Base-by-base conservation (phyloP, 1,284 basidiomycete genomes). In the Cryptococcus wingfieldii region DNA sequence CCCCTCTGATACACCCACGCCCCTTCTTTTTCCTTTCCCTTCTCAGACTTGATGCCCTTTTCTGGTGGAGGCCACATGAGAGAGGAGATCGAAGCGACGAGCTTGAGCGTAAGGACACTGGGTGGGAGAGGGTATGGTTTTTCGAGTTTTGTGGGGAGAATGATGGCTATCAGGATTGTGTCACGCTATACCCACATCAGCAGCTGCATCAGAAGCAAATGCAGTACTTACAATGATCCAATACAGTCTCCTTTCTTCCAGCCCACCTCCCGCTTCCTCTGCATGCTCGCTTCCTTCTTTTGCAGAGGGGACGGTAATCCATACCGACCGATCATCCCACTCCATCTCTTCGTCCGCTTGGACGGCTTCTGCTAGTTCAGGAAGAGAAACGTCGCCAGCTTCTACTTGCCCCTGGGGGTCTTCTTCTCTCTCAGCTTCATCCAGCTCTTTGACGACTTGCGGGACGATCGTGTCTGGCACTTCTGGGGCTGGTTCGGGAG, bases 171-270 rank as follows among this genome's bases (percentile, higher is more conserved):
- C 7, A 73, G 56, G 4, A 61, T 48, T 8, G 53, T 52, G 34
- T 70, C 68, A 28, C 71, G 66, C 70, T 72, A 48, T 18, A 16
- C 41, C 16, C 41, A n/a, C 8, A 46, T 46, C 45, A 46, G 27
- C 9, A 46, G 7, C 10, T 34, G 31, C 10, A 34, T 34, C 31
- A 10, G 10, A 34, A 34, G 31, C 10, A 10, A 13, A 13, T n/a
- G 41, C n/a, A 9, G 12, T 1, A 66, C 70, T 59, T 53, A 72
- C 70, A 14, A 69, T 66, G 43, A 69, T 56, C 68, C 70, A 73
- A 13, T 38, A 50, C 27, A 68, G 16, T 13, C 56, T 50, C 3
- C 61, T 50, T 42, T 53, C 56, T 38, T 44, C 50, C 27, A 39
- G 54, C 28, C 13, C 27, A 5, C 23, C 55, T 2, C 31, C 48